phyloP scores from a whole-genome alignment of 129 eudicot species.

The Artemisia annua region DNA sequence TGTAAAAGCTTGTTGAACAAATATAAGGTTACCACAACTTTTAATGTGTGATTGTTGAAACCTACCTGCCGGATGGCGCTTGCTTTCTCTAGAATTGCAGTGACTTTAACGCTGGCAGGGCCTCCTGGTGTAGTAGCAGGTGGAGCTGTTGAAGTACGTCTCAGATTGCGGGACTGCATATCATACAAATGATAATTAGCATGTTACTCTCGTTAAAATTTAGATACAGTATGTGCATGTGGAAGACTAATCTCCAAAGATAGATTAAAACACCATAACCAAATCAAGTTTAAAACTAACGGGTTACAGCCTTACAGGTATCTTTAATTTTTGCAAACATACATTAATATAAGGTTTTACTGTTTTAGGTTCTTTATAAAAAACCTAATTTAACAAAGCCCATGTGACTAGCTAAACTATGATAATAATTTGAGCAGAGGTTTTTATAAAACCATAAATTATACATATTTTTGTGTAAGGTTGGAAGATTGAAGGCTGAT shows the following conservation, averaged over 20 bases:
- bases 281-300: neutral
- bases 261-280: too few relatives aligned
- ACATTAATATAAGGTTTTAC: slow-evolving; percentile 6
- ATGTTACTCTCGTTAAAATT: slow-evolving; percentile 7
- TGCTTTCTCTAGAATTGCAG: slow-evolving; percentile 85
- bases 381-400: too few relatives aligned
- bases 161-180: slow-evolving; percentile 71
- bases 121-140: slow-evolving; percentile 43
- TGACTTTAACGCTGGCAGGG: slow-evolving; percentile 51
- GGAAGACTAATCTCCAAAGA: slow-evolving; percentile 15
- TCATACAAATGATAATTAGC: slow-evolving; percentile 10
- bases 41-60: neutral
- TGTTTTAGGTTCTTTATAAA: neutral
- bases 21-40: neutral
- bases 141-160: slow-evolving; percentile 55
- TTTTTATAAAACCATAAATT: too few relatives aligned
- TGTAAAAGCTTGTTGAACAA: too few relatives aligned
- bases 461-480: too few relatives aligned
- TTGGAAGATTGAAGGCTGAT: neutral
- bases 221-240: slow-evolving; percentile 8
- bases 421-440: too few relatives aligned
- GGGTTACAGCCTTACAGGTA: too few relatives aligned
- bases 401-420: too few relatives aligned
- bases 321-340: neutral
- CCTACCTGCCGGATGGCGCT: slow-evolving; percentile 85